These are phyloP conservation scores for Ceratocystis alfenasii DNA, from an alignment of 2,329 filamentous ascomycete species.

Conservation along the genomic window DNA sequence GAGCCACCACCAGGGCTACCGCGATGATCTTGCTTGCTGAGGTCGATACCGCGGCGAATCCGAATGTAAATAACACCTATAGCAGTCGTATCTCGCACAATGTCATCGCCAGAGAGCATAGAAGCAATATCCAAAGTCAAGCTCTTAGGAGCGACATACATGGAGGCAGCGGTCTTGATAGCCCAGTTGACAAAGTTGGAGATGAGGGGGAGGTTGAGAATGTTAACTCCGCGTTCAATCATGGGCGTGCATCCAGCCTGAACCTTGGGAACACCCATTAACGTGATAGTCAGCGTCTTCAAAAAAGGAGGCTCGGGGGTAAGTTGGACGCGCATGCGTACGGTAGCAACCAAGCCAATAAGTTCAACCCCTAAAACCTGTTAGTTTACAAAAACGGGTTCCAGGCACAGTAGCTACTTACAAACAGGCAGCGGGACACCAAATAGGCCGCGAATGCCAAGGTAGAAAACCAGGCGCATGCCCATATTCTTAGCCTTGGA, in stretches of 20 bases:
- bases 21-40: conserved; percentile 82
- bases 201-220: conserved; percentile 82
- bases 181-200: conserved; percentile 96
- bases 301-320: conserved; percentile 84
- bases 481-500: conserved; percentile 91
- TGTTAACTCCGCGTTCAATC: conserved; percentile 79
- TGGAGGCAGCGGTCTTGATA: conserved; percentile 70
- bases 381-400: conserved; percentile 21
- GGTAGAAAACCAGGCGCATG: conserved; percentile 89
- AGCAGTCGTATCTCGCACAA: conserved; percentile 78
- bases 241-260: conserved; percentile 84
- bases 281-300: conserved; percentile 80
- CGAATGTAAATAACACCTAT: conserved; percentile 85
- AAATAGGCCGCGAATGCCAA: conserved; percentile 79
- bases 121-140: conserved; percentile 85
- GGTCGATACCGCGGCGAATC: conserved; percentile 73
- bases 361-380: conserved; percentile 55
- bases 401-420: conserved; percentile 23
- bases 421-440: conserved; percentile 79
- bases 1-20: conserved; percentile 78
- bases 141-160: conserved; percentile 91
- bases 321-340: conserved; percentile 70
- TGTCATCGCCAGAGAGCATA: conserved; percentile 80
- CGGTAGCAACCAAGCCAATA: conserved; percentile 79
- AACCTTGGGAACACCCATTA: conserved; percentile 88